Percentiles rank a stretch among this genome's conserved stretches.
phyloP scores from a whole-genome alignment of 768 basidiomycete species.

The Fibroporia radiculosa region DNA sequence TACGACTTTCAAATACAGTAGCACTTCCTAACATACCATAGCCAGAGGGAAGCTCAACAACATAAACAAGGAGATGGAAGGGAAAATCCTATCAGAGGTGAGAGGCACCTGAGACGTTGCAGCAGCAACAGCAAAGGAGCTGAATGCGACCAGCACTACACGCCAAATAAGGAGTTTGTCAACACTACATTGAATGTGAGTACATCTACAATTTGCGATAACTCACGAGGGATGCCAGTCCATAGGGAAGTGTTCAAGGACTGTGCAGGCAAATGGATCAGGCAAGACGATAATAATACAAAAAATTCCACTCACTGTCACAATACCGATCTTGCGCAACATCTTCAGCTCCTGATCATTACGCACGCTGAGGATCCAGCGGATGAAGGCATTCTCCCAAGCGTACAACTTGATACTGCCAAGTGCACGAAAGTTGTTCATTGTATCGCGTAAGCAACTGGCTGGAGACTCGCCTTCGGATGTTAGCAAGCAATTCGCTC shows the following conservation, averaged over 20 bases:
- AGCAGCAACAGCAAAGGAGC: conserved; percentile 73
- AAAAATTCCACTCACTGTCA: conserved; percentile 40
- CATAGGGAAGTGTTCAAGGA: conserved; percentile 58
- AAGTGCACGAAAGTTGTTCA: not conserved
- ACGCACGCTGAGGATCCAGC: conserved; percentile 69
- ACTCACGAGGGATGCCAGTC: conserved; percentile 53
- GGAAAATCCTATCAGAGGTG: conserved; percentile 91
- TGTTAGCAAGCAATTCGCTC: conserved; percentile 91
- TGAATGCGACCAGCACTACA: conserved; percentile 66
- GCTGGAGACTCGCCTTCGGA: conserved; percentile 51
- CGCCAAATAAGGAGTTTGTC: not conserved
- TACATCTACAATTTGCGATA: too few species aligned
- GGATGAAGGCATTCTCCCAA: conserved; percentile 89
- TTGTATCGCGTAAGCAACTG: not conserved
- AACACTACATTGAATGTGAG: too few species aligned
- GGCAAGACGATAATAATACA: not conserved
- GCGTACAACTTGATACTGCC: conserved; percentile 82
- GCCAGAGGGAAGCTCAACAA: conserved; percentile 80
- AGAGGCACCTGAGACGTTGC: conserved; percentile 54
- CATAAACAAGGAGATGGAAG: conserved; percentile 88
- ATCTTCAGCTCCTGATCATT: conserved; percentile 78
- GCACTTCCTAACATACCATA: conserved; percentile 61
- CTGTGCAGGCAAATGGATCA: conserved; percentile 19
- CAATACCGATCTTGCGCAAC: conserved; percentile 76
- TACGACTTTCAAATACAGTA: too few species aligned